A percentile compares a stretch with the other conserved stretches of the same genome.
Conservation (phyloP, 805 yeast genomes). For the Cyberlindnera misumaiensis region DNA sequence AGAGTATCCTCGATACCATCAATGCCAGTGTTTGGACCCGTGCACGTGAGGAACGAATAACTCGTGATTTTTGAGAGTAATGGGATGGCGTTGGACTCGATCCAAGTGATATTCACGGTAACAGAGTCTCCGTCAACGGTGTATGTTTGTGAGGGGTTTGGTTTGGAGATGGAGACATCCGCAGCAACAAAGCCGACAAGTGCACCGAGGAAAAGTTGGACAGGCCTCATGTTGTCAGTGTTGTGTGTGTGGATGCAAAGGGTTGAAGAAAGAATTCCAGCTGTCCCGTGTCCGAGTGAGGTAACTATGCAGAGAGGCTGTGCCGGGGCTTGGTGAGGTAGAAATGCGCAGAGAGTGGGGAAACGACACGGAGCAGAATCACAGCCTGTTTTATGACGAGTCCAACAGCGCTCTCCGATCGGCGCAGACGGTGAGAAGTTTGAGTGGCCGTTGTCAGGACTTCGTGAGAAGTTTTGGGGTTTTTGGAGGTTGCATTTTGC, state of each 20-base stretch:
- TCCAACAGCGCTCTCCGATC: too few species aligned
- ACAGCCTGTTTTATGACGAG: too few species aligned
- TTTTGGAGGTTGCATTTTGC: too few species aligned
- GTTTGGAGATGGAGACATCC: slow-evolving; percentile 26
- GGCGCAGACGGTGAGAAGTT: too few species aligned
- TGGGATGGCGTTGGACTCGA: slow-evolving; percentile 47
- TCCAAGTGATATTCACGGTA: slow-evolving; percentile 38
- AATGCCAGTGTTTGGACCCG: slow-evolving; percentile 57
- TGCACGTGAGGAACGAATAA: slow-evolving; percentile 54
- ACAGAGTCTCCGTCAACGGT: slow-evolving; percentile 19
- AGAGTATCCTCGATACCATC: slow-evolving; percentile 29
- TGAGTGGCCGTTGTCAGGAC: too few species aligned
- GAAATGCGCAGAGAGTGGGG: too few species aligned
- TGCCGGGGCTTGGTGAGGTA: too few species aligned
- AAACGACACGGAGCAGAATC: too few species aligned
- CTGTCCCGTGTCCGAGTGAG: too few species aligned
- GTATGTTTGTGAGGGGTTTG: slow-evolving; percentile 15
- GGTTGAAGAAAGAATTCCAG: too few species aligned
- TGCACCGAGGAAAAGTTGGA: not conserved
- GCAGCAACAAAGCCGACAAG: slow-evolving; percentile 3
- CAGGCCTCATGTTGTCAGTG: not conserved
- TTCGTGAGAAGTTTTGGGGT: too few species aligned
- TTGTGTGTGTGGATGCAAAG: not conserved
- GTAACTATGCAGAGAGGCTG: too few species aligned
- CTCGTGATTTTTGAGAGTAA: slow-evolving; percentile 34